These are phyloP conservation scores for Pyrenopolyporus hunteri DNA, from an alignment of 495 filamentous ascomycete species.

Conservation along the genomic window DNA sequence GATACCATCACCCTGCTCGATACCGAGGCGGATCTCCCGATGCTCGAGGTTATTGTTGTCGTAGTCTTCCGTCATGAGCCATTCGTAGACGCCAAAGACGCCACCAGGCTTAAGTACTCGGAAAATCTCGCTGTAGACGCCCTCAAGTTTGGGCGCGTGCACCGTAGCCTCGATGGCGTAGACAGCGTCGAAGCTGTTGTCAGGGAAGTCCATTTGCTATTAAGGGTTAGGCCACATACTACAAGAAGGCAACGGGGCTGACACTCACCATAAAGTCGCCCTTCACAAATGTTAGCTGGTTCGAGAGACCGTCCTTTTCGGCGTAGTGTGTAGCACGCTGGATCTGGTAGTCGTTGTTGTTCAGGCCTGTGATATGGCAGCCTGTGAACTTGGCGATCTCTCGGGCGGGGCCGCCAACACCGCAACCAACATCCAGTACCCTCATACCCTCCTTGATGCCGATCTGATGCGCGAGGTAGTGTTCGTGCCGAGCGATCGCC, in stretches of 20 bases:
- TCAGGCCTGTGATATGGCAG: slow-evolving; percentile 86
- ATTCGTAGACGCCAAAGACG: slow-evolving; percentile 97
- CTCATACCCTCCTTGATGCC: slow-evolving; percentile 84
- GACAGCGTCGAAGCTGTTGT: slow-evolving; percentile 91
- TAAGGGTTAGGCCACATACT: neutral
- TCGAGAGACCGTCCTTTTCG: slow-evolving; percentile 74
- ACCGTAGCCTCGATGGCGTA: slow-evolving; percentile 98
- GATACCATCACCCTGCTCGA: slow-evolving; percentile 96
- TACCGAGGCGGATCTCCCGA: slow-evolving; percentile 89
- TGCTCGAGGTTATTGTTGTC: slow-evolving; percentile 88
- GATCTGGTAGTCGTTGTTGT: slow-evolving; percentile 99
- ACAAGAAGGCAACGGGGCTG: neutral
- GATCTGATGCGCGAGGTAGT: slow-evolving; percentile 93
- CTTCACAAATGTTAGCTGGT: slow-evolving; percentile 89
- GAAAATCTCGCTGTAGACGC: slow-evolving; percentile 93
- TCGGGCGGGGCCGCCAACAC: slow-evolving; percentile 95
- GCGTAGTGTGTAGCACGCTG: slow-evolving; percentile 90
- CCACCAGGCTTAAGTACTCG: slow-evolving; percentile 96
- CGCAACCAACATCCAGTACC: slow-evolving; percentile 96
- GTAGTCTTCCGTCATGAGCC: slow-evolving; percentile 98
- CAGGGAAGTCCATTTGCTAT: slow-evolving; percentile 96
- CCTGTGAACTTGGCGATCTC: slow-evolving; percentile 97
- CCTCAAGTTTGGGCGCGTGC: slow-evolving; percentile 92
- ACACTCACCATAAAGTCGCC: slow-evolving; percentile 90
- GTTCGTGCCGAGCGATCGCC: slow-evolving; percentile 96